Conservation (phyloP, 345 rosid species). For the Odontarrhena argentea region DNA sequence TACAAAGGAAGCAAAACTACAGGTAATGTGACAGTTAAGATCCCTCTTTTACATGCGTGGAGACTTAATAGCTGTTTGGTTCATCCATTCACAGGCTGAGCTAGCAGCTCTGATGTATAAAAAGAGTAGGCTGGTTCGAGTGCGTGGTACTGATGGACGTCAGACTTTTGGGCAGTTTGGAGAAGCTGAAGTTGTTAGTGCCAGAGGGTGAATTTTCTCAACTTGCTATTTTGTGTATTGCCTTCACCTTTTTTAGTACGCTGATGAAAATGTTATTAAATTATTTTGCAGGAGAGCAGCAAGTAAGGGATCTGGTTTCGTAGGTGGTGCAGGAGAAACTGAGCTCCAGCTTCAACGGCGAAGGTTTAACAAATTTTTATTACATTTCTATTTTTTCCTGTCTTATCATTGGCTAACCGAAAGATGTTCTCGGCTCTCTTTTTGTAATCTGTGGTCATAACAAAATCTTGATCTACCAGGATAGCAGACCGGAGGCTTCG, state of each 20-base stretch:
- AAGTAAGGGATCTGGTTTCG: slow-evolving; percentile 83
- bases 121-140: slow-evolving; percentile 91
- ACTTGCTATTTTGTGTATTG: slow-evolving; percentile 10
- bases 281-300: slow-evolving; percentile 76
- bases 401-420: background rate
- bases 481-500: slow-evolving; percentile 66
- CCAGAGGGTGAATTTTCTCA: slow-evolving; percentile 70
- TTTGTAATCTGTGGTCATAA: background rate
- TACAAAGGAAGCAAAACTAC: slow-evolving; percentile 87
- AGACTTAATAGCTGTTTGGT: slow-evolving; percentile 3
- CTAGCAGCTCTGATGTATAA: slow-evolving; percentile 89
- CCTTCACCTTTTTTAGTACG: background rate
- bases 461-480: slow-evolving; percentile 47
- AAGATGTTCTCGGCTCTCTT: slow-evolving; percentile 1
- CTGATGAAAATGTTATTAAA: slow-evolving; percentile 12
- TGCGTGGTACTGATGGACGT: slow-evolving; percentile 72
- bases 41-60: background rate
- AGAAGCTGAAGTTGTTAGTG: slow-evolving; percentile 99
- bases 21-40: slow-evolving; percentile 51
- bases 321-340: slow-evolving; percentile 98
- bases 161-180: slow-evolving; percentile 72
- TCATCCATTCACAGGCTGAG: slow-evolving; percentile 62
- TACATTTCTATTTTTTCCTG: background rate
- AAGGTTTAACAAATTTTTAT: slow-evolving; percentile 47
- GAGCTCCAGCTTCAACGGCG: slow-evolving; percentile 95